These are phyloP conservation scores for Candida lessepsii DNA, from an alignment of 805 yeast genomes.

Conservation along the genomic window DNA sequence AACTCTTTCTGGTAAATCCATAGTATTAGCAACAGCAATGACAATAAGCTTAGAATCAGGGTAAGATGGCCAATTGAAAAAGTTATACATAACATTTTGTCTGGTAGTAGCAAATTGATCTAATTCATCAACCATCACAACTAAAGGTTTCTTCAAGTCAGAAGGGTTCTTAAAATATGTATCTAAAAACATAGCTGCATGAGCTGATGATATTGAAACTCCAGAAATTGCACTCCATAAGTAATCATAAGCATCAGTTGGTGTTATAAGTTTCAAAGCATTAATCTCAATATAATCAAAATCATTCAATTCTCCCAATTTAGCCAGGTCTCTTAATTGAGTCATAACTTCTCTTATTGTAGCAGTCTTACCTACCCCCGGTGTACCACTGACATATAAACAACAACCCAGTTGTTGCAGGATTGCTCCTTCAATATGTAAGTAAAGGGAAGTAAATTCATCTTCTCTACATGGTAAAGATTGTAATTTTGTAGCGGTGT, in stretches of 20 bases:
- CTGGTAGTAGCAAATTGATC: constrained; percentile 85
- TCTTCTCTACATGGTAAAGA: constrained; percentile 83
- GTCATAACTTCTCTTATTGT: constrained; percentile 84
- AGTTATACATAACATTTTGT: constrained; percentile 88
- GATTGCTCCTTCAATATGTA: constrained; percentile 69
- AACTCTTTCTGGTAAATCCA: constrained; percentile 92
- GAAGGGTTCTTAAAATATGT: constrained; percentile 52
- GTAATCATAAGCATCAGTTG: constrained; percentile 77
- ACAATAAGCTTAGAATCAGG: constrained; percentile 76
- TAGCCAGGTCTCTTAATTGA: constrained; percentile 48
- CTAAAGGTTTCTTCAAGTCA: constrained; percentile 48
- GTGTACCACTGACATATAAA: constrained; percentile 91
- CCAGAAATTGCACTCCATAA: constrained; percentile 77
- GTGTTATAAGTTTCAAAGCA: constrained; percentile 80
- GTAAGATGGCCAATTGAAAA: constrained; percentile 96
- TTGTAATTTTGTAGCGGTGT: constrained; percentile 45
- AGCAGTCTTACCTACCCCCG: constrained; percentile 97
- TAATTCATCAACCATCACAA: constrained; percentile 84
- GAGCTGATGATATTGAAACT: constrained; percentile 52
- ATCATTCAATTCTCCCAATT: constrained; percentile 26
- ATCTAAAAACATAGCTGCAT: constrained; percentile 68
- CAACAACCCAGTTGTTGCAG: constrained; percentile 74
- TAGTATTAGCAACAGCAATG: constrained; percentile 92
- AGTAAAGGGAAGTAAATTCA: constrained; percentile 70
- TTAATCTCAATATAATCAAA: constrained; percentile 86